Evolutionary conservation across 768 basidiomycete genomes (phyloP).

Genomic region (Boletales sp.): DNA sequence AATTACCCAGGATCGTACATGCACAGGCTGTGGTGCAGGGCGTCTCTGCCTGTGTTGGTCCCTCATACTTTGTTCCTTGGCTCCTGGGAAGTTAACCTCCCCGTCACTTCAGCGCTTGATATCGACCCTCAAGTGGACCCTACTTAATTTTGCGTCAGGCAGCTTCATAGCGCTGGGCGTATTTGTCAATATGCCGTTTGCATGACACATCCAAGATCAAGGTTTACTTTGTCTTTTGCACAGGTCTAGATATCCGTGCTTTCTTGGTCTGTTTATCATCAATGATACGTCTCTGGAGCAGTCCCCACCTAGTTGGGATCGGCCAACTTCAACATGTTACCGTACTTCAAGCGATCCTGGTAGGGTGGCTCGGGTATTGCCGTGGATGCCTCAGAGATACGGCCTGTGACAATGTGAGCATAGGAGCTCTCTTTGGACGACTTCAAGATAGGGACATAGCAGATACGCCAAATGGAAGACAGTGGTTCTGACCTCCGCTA

Average conservation of each 20-base stretch:
- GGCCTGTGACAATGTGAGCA: slow-evolving; percentile 45
- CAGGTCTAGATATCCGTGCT: slow-evolving; percentile 47
- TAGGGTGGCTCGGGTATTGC: slow-evolving; percentile 61
- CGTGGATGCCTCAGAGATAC: slow-evolving; percentile 60
- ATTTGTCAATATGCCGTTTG: slow-evolving; percentile 53
- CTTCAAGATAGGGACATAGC: too few species aligned
- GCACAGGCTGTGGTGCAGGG: slow-evolving; percentile 34
- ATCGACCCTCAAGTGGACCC: slow-evolving; percentile 49
- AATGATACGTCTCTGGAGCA: slow-evolving; percentile 34
- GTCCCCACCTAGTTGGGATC: slow-evolving; percentile 60
- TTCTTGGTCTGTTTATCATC: slow-evolving; percentile 46
- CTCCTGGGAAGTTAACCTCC: slow-evolving; percentile 67
- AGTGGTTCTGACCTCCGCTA: too few species aligned
- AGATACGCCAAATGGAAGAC: too few species aligned
- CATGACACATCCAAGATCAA: slow-evolving; percentile 58
- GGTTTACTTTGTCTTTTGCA: slow-evolving; percentile 51
- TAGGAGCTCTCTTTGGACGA: slow-evolving; percentile 63
- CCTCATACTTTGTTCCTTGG: slow-evolving; percentile 68
- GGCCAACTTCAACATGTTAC: slow-evolving; percentile 53
- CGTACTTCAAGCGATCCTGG: slow-evolving; percentile 61
- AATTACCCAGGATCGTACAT: slow-evolving; percentile 15
- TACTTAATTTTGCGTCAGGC: slow-evolving; percentile 49
- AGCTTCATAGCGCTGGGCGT: slow-evolving; percentile 73
- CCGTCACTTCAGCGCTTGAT: slow-evolving; percentile 50
- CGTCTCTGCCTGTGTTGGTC: slow-evolving; percentile 68